Conservation (phyloP, 768 basidiomycete genomes). For the Pluteus cervinus region DNA sequence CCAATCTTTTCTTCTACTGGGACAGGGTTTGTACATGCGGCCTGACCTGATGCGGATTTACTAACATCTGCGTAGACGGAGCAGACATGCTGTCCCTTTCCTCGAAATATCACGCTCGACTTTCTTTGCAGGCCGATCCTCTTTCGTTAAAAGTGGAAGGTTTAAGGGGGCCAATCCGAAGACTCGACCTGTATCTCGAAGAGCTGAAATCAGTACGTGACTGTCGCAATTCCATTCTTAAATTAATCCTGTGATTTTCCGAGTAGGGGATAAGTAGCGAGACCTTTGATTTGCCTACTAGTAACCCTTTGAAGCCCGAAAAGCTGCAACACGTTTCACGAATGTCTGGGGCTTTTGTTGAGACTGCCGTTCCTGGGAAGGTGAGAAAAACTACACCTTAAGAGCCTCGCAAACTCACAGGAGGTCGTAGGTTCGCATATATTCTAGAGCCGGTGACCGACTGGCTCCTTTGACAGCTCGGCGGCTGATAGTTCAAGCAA, state of each 20-base stretch:
- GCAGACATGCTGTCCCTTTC: constrained; percentile 53
- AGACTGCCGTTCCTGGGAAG: constrained; percentile 42
- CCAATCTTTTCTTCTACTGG: constrained; percentile 66
- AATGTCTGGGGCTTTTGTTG: constrained; percentile 55
- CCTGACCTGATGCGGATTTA: not conserved
- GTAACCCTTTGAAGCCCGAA: constrained; percentile 34
- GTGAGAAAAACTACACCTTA: too few relatives aligned
- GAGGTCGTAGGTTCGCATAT: too few relatives aligned
- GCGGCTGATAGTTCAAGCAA: too few relatives aligned
- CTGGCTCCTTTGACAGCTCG: too few relatives aligned
- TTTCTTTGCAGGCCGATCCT: constrained; percentile 52
- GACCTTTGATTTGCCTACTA: constrained; percentile 36
- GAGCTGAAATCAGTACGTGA: constrained; percentile 42
- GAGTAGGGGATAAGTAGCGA: constrained; percentile 34
- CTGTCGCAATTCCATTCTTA: not conserved
- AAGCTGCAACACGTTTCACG: constrained; percentile 65
- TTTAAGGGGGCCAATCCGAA: constrained; percentile 42
- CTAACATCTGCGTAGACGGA: constrained; percentile 43
- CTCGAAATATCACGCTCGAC: constrained; percentile 52
- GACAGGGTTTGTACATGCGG: constrained; percentile 45
- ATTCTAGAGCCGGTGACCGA: too few relatives aligned
- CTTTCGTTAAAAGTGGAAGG: constrained; percentile 58
- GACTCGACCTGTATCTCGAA: constrained; percentile 39
- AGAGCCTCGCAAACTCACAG: too few relatives aligned
- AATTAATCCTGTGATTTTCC: constrained; percentile 2